These are phyloP conservation scores for Xerocomus amazonicus DNA, from an alignment of 1,284 basidiomycete species.

Conservation along the genomic window DNA sequence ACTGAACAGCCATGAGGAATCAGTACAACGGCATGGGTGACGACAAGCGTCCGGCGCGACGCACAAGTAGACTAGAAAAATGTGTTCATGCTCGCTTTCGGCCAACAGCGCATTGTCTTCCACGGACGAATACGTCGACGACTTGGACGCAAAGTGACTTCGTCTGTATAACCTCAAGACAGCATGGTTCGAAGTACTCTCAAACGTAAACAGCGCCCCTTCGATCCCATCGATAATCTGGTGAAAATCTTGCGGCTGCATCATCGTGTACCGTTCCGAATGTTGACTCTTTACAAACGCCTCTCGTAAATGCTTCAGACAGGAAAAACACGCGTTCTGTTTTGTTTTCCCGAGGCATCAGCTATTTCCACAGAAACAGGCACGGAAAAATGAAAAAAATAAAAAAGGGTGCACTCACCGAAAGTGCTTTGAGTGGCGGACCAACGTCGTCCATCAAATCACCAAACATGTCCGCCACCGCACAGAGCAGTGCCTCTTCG, in stretches of 20 bases:
- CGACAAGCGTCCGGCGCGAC: conserved; percentile 29
- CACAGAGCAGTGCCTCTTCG: conserved; percentile 57
- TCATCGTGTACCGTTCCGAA: conserved; percentile 26
- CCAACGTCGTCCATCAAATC: conserved; percentile 82
- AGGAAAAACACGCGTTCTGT: conserved; percentile 58
- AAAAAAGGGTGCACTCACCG: conserved; percentile 46
- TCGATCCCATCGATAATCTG: conserved; percentile 66
- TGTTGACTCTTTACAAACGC: conserved; percentile 49
- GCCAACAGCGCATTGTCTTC: conserved; percentile 39
- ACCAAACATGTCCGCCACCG: conserved; percentile 76
- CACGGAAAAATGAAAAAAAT: background rate
- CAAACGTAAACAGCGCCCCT: conserved; percentile 68
- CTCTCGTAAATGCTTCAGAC: conserved; percentile 58
- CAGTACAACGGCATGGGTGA: background rate
- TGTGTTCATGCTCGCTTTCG: conserved; percentile 55
- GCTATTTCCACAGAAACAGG: conserved; percentile 3
- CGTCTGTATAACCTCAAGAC: conserved; percentile 72
- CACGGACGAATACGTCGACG: conserved; percentile 29
- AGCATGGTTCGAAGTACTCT: conserved; percentile 78
- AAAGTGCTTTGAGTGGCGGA: conserved; percentile 70
- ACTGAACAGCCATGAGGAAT: conserved; percentile 38
- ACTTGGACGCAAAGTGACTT: conserved; percentile 43
- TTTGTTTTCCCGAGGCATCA: background rate
- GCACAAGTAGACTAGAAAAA: conserved; percentile 90
- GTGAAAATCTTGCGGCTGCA: conserved; percentile 56